Conservation (phyloP, 768 basidiomycete genomes). For the Coprinellus micaceus region DNA sequence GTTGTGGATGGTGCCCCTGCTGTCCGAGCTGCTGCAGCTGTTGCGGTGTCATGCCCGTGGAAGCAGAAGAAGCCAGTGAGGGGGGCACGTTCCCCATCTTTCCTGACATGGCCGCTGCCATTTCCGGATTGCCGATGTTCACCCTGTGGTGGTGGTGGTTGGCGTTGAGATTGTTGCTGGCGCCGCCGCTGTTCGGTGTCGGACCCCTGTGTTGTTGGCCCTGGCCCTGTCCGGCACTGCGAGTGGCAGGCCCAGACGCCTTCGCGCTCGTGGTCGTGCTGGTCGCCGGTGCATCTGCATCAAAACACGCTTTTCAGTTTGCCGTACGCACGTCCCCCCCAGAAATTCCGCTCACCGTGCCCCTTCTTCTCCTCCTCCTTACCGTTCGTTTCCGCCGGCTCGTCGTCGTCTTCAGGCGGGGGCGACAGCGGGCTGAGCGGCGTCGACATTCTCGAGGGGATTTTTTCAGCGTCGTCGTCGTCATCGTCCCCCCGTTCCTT, state of each 20-base stretch:
- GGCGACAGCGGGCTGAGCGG: conserved; percentile 78
- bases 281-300: neutral
- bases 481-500: conserved; percentile 38
- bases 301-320: neutral
- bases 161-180: neutral
- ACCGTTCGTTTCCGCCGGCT: conserved; percentile 25
- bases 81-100: conserved; percentile 2
- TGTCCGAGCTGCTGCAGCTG: conserved; percentile 9
- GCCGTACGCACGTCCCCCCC: no score
- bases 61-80: neutral
- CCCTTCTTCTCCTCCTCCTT: conserved; percentile 14
- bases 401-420: conserved; percentile 51
- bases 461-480: conserved; percentile 14
- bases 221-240: neutral
- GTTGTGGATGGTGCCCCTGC: neutral
- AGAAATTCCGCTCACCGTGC: conserved; percentile 6
- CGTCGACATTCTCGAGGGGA: conserved; percentile 54
- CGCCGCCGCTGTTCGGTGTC: no score
- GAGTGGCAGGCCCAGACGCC: neutral
- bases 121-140: conserved; percentile 5
- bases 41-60: neutral
- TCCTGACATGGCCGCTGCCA: conserved; percentile 5
- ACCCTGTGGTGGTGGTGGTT: neutral
- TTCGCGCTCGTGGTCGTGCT: neutral
- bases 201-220: neutral